Evolutionary conservation across 1,284 basidiomycete genomes (phyloP).

Genomic region (Phaffia rhodozyma): DNA sequence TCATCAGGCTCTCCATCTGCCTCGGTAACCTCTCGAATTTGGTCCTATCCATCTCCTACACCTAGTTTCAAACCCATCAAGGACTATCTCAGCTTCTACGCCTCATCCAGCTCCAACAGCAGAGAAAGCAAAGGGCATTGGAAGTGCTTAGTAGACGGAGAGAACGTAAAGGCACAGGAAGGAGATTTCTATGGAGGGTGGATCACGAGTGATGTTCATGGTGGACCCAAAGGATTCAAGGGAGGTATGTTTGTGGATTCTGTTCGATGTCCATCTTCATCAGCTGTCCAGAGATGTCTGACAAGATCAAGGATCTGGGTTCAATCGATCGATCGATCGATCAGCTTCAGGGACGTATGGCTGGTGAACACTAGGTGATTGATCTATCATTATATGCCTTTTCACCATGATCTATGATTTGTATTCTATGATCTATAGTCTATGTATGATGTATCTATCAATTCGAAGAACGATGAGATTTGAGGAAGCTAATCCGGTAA

Average conservation of each 20-base stretch:
- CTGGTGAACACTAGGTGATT: slow-evolving; percentile 21
- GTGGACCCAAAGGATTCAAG: slow-evolving; percentile 31
- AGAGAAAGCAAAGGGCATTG: slow-evolving; percentile 23
- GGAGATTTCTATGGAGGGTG: slow-evolving; percentile 34
- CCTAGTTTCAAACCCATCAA: slow-evolving; percentile 27
- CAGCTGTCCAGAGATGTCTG: not conserved
- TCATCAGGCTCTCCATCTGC: not conserved
- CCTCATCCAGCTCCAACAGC: slow-evolving; percentile 19
- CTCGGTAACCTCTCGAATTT: slow-evolving; percentile 27
- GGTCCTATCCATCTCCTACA: slow-evolving; percentile 30
- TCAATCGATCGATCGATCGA: not conserved
- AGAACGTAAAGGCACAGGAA: slow-evolving; percentile 29
- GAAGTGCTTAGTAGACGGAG: slow-evolving; percentile 32
- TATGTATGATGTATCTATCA: too few species aligned
- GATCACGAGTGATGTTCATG: slow-evolving; percentile 27
- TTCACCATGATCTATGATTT: too few species aligned
- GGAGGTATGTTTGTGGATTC: not conserved
- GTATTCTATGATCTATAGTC: too few species aligned
- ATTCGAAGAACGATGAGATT: too few species aligned
- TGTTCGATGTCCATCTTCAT: not conserved
- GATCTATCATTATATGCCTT: too few species aligned
- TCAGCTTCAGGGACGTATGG: slow-evolving; percentile 28
- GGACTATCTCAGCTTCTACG: slow-evolving; percentile 30
- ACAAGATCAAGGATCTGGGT: not conserved
- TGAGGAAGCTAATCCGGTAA: too few species aligned